Conservation (phyloP, 768 basidiomycete species). For the Suillus discolor region DNA sequence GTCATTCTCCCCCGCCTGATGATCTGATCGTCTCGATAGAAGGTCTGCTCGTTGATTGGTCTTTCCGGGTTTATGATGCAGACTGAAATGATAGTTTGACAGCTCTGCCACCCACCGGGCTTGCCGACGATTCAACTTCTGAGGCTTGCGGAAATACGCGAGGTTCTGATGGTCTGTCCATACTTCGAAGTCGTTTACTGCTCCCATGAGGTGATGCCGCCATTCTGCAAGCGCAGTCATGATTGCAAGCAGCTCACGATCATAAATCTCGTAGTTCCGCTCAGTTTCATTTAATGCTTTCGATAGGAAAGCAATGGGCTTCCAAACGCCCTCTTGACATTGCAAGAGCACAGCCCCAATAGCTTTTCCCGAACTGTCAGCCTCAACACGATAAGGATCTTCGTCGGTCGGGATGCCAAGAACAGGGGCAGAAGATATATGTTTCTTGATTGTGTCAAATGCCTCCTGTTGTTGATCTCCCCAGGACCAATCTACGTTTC, state of each 20-base stretch:
- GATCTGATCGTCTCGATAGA: constrained; percentile 29
- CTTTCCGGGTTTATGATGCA: constrained; percentile 34
- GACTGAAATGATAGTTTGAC: constrained; percentile 34
- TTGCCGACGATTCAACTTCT: constrained; percentile 43
- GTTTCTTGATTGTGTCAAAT: constrained; percentile 33
- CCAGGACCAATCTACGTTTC: constrained; percentile 35
- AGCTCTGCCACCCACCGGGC: constrained; percentile 43
- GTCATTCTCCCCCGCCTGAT: constrained; percentile 17
- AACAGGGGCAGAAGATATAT: constrained; percentile 28
- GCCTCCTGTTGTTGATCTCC: constrained; percentile 17
- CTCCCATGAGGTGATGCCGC: constrained; percentile 20
- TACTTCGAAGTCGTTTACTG: background rate
- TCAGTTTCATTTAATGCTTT: constrained; percentile 35
- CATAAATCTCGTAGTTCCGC: constrained; percentile 46
- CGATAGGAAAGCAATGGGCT: constrained; percentile 43
- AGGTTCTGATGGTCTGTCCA: constrained; percentile 35
- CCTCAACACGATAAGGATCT: constrained; percentile 26
- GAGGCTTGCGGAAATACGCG: constrained; percentile 41
- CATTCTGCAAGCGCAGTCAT: constrained; percentile 38
- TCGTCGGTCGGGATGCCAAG: constrained; percentile 19
- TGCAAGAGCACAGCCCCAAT: constrained; percentile 34
- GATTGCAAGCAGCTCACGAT: constrained; percentile 53
- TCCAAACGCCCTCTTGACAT: constrained; percentile 25
- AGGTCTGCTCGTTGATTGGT: constrained; percentile 27
- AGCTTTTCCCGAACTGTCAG: constrained; percentile 34